Conservation (phyloP, 2,329 filamentous ascomycete species). For the Arachnomyces sp. region DNA sequence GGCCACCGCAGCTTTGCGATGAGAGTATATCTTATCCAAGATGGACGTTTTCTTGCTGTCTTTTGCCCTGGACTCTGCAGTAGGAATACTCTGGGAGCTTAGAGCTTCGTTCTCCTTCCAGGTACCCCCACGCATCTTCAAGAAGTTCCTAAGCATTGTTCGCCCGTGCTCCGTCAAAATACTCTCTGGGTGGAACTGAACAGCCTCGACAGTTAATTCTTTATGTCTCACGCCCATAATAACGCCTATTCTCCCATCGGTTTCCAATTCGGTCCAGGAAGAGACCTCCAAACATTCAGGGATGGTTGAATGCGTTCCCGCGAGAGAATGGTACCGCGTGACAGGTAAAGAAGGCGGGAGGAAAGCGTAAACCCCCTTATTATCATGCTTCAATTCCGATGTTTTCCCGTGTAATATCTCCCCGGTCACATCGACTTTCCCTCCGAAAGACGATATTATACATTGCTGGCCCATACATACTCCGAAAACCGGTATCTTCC, state of each 20-base stretch:
- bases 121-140: conserved; percentile 78
- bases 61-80: conserved; percentile 14
- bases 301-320: conserved; percentile 79
- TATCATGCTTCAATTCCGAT: conserved; percentile 79
- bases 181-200: conserved; percentile 96
- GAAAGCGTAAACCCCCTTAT: conserved; percentile 82
- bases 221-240: conserved; percentile 98
- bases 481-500: conserved; percentile 92
- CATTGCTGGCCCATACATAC: conserved; percentile 99
- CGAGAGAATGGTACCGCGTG: conserved; percentile 92
- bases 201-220: conserved; percentile 81
- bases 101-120: conserved; percentile 68
- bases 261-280: conserved; percentile 70
- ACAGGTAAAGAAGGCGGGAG: conserved; percentile 74
- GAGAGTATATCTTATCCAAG: conserved; percentile 79
- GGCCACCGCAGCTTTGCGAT: conserved; percentile 65
- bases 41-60: conserved; percentile 67
- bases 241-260: conserved; percentile 66
- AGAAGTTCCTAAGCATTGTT: conserved; percentile 85
- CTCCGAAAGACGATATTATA: conserved; percentile 89
- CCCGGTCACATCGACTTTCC: conserved; percentile 81
- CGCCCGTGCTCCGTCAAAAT: conserved; percentile 87
- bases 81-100: conserved; percentile 17
- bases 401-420: conserved; percentile 98
- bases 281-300: conserved; percentile 80